phyloP scores from a whole-genome alignment of 352 stramenopile genomes.

The Pythium aquatile region DNA sequence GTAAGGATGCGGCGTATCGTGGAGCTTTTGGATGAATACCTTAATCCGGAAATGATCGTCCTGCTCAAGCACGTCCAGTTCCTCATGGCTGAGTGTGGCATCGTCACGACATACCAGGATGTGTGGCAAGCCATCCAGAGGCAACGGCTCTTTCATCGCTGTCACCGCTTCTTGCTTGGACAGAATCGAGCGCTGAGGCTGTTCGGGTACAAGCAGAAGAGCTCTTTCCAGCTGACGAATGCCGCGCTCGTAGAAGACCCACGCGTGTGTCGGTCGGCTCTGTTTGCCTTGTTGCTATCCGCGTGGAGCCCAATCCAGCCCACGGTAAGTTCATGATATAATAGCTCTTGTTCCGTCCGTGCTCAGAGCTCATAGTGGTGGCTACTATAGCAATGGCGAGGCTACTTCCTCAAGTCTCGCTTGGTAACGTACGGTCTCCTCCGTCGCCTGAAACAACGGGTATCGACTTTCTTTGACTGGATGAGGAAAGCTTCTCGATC shows the following conservation, averaged over 20 bases:
- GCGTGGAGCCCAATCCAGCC: constrained; percentile 34
- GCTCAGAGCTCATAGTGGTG: not conserved
- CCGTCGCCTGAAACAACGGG: constrained; percentile 28
- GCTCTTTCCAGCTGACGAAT: constrained; percentile 36
- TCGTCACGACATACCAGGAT: constrained; percentile 32
- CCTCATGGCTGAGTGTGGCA: constrained; percentile 47
- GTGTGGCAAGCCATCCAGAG: constrained; percentile 38
- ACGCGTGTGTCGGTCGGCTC: constrained; percentile 41
- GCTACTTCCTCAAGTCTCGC: constrained; percentile 32
- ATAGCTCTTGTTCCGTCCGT: not conserved
- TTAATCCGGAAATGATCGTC: constrained; percentile 35
- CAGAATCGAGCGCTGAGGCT: constrained; percentile 54
- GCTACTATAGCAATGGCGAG: constrained; percentile 42
- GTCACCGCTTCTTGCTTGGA: constrained; percentile 39
- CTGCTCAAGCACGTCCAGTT: constrained; percentile 42
- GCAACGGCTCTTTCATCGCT: constrained; percentile 39
- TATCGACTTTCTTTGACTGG: constrained; percentile 31
- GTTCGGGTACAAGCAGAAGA: constrained; percentile 69
- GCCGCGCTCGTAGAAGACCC: constrained; percentile 38
- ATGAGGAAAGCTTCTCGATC: constrained; percentile 40
- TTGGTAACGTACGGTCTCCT: constrained; percentile 41
- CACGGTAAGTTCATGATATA: constrained; percentile 31
- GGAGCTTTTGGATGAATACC: constrained; percentile 47
- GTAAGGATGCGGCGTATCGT: constrained; percentile 22
- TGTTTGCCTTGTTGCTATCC: constrained; percentile 52